These are phyloP conservation scores for Pseudogymnoascus sp. DNA, from an alignment of 2,329 filamentous ascomycete genomes.

Conservation along the genomic window DNA sequence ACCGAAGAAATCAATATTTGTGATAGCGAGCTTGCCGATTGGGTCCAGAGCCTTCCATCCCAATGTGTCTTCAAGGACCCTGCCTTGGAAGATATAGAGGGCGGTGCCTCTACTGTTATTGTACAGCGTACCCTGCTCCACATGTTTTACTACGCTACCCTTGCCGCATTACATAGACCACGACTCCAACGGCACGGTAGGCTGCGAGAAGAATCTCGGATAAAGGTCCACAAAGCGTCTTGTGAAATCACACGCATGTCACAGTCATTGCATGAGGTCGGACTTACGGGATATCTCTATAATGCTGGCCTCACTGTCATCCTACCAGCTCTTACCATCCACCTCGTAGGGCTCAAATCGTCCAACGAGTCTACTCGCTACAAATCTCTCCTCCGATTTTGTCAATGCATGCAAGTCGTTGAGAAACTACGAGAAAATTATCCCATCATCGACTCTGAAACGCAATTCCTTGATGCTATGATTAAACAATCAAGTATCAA, in stretches of 20 bases:
- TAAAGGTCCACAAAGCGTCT: constrained; percentile 72
- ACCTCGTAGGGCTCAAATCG: constrained; percentile 81
- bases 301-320: constrained; percentile 83
- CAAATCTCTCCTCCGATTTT: constrained; percentile 68
- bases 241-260: constrained; percentile 77
- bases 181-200: constrained; percentile 37
- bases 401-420: constrained; percentile 84
- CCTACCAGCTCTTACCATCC: constrained; percentile 81
- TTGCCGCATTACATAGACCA: constrained; percentile 72
- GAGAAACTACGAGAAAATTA: constrained; percentile 78
- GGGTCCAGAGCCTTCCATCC: constrained; percentile 62
- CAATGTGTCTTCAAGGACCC: constrained; percentile 61
- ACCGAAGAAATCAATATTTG: constrained; percentile 67
- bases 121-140: constrained; percentile 75
- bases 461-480: constrained; percentile 78
- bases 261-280: constrained; percentile 60
- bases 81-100: constrained; percentile 47
- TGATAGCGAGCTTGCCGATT: constrained; percentile 67
- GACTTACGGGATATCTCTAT: constrained; percentile 70
- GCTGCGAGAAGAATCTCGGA: constrained; percentile 65
- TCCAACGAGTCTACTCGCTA: constrained; percentile 63
- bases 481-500: constrained; percentile 70
- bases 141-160: constrained; percentile 84
- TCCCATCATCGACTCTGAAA: constrained; percentile 80
- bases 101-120: constrained; percentile 47